Evolutionary conservation across 2,329 filamentous ascomycete species (phyloP).

Genomic region (Ceratocystis colombiana): DNA sequence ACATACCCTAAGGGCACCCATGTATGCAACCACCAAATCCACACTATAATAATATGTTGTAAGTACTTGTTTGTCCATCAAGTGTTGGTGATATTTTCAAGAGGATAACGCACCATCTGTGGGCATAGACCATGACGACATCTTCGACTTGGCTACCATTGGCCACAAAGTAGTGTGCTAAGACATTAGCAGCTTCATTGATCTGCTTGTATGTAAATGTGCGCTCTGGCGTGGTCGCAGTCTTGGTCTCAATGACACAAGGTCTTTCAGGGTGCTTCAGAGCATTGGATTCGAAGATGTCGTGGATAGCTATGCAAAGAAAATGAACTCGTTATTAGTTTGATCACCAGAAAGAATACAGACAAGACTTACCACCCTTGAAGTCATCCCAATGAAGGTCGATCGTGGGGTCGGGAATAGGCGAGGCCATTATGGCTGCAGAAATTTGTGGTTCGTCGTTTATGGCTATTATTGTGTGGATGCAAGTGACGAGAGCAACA

Average conservation of each 20-base stretch:
- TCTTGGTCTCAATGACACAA: conserved; percentile 44
- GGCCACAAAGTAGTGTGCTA: conserved; percentile 69
- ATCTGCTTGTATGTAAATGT: conserved; percentile 79
- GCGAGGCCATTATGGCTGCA: conserved; percentile 23
- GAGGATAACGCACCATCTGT: conserved; percentile 50
- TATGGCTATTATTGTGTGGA: not conserved
- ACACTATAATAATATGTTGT: conserved; percentile 37
- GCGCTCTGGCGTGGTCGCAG: conserved; percentile 42
- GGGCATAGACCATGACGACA: conserved; percentile 85
- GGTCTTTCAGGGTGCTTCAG: conserved; percentile 51
- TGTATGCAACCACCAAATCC: conserved; percentile 55
- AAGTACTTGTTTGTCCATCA: conserved; percentile 1
- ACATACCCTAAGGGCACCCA: conserved; percentile 51
- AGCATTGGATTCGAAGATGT: conserved; percentile 59
- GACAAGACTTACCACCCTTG: conserved; percentile 36
- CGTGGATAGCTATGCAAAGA: conserved; percentile 48
- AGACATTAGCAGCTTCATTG: conserved; percentile 67
- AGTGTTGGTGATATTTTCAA: not conserved
- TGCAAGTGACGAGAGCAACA: not conserved
- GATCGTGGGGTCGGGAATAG: conserved; percentile 53
- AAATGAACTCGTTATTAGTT: conserved; percentile 2
- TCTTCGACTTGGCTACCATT: conserved; percentile 67
- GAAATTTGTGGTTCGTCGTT: not conserved
- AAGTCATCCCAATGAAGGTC: conserved; percentile 60
- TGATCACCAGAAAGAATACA: not conserved